Base-by-base conservation (phyloP, 129 eudicot species). In the Escallonia rubra region DNA sequence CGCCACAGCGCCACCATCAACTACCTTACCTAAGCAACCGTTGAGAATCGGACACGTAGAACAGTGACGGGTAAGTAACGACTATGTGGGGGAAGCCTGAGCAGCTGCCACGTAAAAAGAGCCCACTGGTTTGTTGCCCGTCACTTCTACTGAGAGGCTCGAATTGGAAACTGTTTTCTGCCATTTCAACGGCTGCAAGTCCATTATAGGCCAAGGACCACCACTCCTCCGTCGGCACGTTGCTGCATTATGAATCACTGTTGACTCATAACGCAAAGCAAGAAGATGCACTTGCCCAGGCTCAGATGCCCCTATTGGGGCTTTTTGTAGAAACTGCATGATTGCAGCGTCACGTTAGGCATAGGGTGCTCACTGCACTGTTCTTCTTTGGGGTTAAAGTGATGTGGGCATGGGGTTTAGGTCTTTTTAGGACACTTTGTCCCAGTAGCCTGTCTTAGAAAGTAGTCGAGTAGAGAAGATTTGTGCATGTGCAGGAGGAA, bases 61-160 rank as follows among this genome's bases (percentile, higher is more conserved):
- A 58, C 8, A 8, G 42, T 43, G 62, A 58, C 62, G 40, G 3
- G 34, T 23, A 23, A 23, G 34, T 23, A 46, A 63, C n/a, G n/a
- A 62, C 12, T 4, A 7, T 6, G 34, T 23, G 2, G 34, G n/a
- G 39, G 52, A 39, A 43, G 41, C 44, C 14, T 44, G 8, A 11
- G 10, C 39, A 44, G 13, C 41, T 39, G 67, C 67, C 67, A 63
- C 67, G 67, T 63, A 45, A 2, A n/a, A 63, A 13, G 42, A n/a
- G 11, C 7, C 67, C 16, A 45, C 55, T 58, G 65, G 54, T 63
- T 7, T 40, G 15, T 63, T 63, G 67, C 46, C 14, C 16, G 54
- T 63, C 67, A 4, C 7, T 54, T 54, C 10, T 50, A 50, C 12
- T 11, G 3, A 54, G 6, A 54, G 59, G 23, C 38, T 8, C 14